phyloP scores from a whole-genome alignment of 257 asterid species.

The Perilla frutescens region DNA sequence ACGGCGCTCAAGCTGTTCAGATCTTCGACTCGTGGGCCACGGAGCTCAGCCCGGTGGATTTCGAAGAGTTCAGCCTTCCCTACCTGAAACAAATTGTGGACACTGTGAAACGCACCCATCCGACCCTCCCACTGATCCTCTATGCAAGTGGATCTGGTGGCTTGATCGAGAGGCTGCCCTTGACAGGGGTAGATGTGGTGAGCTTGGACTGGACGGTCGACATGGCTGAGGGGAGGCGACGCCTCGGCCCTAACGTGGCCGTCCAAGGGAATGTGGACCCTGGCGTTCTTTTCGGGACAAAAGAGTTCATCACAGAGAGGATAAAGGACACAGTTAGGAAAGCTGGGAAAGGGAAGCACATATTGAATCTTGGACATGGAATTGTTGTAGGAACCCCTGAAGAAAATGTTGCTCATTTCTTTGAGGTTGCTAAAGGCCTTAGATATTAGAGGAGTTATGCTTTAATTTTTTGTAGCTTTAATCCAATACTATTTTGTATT shows the following conservation, averaged over 20 bases:
- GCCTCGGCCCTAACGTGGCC: slow-evolving; percentile 81
- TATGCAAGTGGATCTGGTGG: slow-evolving; percentile 99
- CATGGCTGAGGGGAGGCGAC: slow-evolving; percentile 93
- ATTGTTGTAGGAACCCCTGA: slow-evolving; percentile 96
- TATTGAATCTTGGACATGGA: slow-evolving; percentile 97
- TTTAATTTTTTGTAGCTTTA: slow-evolving; percentile 25
- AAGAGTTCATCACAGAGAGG: slow-evolving; percentile 84
- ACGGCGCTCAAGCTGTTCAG: slow-evolving; percentile 98
- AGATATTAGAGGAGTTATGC: slow-evolving; percentile 53
- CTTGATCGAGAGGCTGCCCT: slow-evolving; percentile 90
- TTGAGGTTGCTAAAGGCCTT: slow-evolving; percentile 93
- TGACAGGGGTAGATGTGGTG: slow-evolving; percentile 90
- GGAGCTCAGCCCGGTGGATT: slow-evolving; percentile 92
- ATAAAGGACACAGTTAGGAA: slow-evolving; percentile 85
- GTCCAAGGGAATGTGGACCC: slow-evolving; percentile 97
- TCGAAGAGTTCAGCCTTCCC: slow-evolving; percentile 95
- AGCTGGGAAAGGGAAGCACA: slow-evolving; percentile 94
- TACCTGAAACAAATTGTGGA: slow-evolving; percentile 83
- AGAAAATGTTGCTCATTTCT: slow-evolving; percentile 97
- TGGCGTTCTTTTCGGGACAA: slow-evolving; percentile 95
- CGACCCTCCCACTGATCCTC: slow-evolving; percentile 75
- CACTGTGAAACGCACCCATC: slow-evolving; percentile 79
- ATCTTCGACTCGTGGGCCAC: slow-evolving; percentile 99
- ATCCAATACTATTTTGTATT: slow-evolving; percentile 30
- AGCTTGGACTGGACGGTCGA: slow-evolving; percentile 99